Base-by-base conservation (phyloP, 768 basidiomycete species). In the Leccinum aurantiacum region DNA sequence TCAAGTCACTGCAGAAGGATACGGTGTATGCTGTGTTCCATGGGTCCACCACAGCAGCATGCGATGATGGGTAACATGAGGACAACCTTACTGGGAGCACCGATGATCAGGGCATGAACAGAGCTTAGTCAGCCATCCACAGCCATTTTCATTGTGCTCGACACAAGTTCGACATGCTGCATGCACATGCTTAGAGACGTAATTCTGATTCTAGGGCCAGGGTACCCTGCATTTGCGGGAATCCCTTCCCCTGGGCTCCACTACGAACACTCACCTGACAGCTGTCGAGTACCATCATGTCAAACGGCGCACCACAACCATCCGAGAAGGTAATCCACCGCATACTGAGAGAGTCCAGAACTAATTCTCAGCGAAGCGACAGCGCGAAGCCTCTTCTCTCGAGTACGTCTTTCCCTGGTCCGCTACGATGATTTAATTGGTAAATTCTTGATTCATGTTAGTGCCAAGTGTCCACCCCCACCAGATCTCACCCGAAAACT, bases 401-500 rank as follows among this genome's bases (percentile, higher is more conserved):
- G 0, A 46, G 44, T 46, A 3, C 2, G 44, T 46, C 10, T 19
- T 46, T 19, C 19, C 19, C 11, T 46, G 10, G 44, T 19, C 44
- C 17, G 19, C 5, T 19, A 13, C 11, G 6, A 19, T 19, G 44
- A 0, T 19, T 19, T 13, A 13, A 35, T 35, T 19, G 44, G 10
- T 11, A 19, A 44, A 2, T 44, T 44, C 10, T 72, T 6, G 68
- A 66, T 51, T 72, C 71, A 4, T 10, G 22, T 19, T 17, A 49
- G 48, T 49, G 48, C 15, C 15, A 8, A 25, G 48, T 4, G 48
- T 49, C 48, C 24, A n/a, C n/a, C 52, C 11, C 52, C 52, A 33
- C n/a, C 52, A 35, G 52, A 53, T 19, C 52, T 53, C 52, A 53
- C 52, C 4, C 0, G 0, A 17, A n/a, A 22, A 9, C n/a, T 53